These are phyloP conservation scores for Aleurites moluccanus DNA, from an alignment of 441 rosid species.

Conservation along the genomic window DNA sequence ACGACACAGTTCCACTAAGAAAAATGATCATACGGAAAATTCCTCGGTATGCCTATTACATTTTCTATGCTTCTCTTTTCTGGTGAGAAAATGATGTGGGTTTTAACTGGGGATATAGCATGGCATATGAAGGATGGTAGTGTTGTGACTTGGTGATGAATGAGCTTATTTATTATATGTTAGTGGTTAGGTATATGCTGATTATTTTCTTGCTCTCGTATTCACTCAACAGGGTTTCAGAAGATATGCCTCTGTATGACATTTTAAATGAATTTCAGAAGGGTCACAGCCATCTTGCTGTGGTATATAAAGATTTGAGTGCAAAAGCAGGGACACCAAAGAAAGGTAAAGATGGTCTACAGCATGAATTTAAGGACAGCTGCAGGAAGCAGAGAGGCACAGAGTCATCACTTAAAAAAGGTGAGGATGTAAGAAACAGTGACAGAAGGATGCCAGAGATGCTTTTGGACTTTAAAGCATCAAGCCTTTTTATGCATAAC, in stretches of 20 bases:
- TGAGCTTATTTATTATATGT: neutral
- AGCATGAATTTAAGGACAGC: slow-evolving; percentile 49
- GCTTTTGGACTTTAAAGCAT: slow-evolving; percentile 2
- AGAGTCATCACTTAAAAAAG: slow-evolving; percentile 39
- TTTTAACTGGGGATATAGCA: neutral
- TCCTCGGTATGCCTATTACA: slow-evolving; percentile 55
- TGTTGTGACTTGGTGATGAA: neutral
- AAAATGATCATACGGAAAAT: slow-evolving; percentile 84
- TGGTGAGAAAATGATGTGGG: neutral
- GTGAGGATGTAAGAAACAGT: slow-evolving; percentile 32
- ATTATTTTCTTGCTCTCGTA: slow-evolving; percentile 19
- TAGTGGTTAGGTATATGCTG: slow-evolving; percentile 11
- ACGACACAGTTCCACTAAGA: slow-evolving; percentile 66
- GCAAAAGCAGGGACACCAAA: slow-evolving; percentile 33
- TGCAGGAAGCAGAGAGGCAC: slow-evolving; percentile 53
- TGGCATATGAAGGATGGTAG: neutral
- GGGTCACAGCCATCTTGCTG: slow-evolving; percentile 96
- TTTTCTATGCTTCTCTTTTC: neutral
- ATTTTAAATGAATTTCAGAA: slow-evolving; percentile 93
- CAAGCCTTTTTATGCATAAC: neutral
- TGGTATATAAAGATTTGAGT: slow-evolving; percentile 69
- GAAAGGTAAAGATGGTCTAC: slow-evolving; percentile 44
- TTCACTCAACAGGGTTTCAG: slow-evolving; percentile 64
- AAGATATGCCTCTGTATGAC: slow-evolving; percentile 80
- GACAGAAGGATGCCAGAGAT: slow-evolving; percentile 2